Conservation (phyloP, 2,329 filamentous ascomycete species). For the Verticillium nonalfalfae region DNA sequence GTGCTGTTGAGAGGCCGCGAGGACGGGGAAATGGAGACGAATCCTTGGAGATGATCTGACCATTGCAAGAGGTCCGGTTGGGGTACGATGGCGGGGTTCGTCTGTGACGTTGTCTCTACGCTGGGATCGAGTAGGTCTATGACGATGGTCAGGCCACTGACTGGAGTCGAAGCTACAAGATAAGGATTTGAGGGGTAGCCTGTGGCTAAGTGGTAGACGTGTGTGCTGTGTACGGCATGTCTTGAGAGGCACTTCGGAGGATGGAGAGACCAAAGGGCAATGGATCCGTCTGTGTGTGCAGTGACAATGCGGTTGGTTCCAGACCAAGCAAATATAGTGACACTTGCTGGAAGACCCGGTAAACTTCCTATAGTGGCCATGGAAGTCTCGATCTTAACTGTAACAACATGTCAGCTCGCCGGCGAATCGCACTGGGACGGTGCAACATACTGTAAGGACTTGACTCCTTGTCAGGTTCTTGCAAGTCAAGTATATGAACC, state of each 20-base stretch:
- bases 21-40: constrained; percentile 44
- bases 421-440: too few species aligned
- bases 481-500: constrained; percentile 39
- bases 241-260: constrained; percentile 43
- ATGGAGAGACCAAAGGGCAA: constrained; percentile 49
- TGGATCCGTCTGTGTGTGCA: constrained; percentile 50
- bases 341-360: constrained; percentile 34
- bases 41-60: constrained; percentile 50
- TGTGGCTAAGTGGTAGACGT: constrained; percentile 47
- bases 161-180: constrained; percentile 46
- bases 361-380: constrained; percentile 22
- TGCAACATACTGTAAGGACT: constrained; percentile 31
- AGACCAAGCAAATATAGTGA: constrained; percentile 49
- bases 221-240: constrained; percentile 45
- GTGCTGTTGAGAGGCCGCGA: constrained; percentile 46
- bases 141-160: constrained; percentile 46
- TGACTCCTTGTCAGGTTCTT: constrained; percentile 20
- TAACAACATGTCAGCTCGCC: constrained; percentile 14
- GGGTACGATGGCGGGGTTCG: constrained; percentile 41
- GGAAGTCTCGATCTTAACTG: constrained; percentile 39
- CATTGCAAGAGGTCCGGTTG: constrained; percentile 48
- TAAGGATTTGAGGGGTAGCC: constrained; percentile 52
- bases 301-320: constrained; percentile 47
- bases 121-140: constrained; percentile 47
- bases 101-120: constrained; percentile 46